A percentile compares a stretch with the other conserved stretches of the same genome.
Evolutionary conservation across 768 basidiomycete species (phyloP).

Genomic region (Boletus subcaerulescens): DNA sequence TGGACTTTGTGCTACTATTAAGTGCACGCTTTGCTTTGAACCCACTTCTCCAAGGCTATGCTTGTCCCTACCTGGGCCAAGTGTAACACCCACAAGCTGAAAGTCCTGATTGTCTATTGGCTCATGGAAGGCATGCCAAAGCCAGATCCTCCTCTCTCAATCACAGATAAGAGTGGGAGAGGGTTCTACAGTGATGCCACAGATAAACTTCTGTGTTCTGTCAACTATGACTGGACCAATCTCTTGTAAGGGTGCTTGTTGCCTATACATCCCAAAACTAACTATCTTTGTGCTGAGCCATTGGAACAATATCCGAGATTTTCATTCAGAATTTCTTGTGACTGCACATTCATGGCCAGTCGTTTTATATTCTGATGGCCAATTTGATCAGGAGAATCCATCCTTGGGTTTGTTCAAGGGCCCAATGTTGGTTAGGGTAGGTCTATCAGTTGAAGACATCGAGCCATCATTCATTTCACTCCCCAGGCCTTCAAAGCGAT

Average conservation of each 20-base stretch:
- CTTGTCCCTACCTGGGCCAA: no score
- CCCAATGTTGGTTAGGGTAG: neutral
- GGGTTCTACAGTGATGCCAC: no score
- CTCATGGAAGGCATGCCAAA: neutral
- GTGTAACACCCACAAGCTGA: no score
- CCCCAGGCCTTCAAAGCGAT: neutral
- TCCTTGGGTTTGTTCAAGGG: neutral
- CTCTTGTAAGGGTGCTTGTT: neutral
- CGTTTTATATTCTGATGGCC: neutral
- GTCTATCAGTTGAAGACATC: neutral
- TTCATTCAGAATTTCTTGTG: neutral
- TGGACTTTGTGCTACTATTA: no score
- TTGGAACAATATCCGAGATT: neutral
- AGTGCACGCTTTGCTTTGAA: no score
- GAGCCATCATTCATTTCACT: neutral
- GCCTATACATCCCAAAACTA: neutral
- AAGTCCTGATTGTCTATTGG: neutral
- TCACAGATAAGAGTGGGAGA: neutral
- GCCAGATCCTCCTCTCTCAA: neutral
- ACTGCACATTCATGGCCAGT: neutral
- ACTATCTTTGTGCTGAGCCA: neutral
- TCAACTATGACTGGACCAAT: neutral
- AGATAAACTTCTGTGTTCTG: neutral
- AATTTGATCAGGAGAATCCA: neutral
- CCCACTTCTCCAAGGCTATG: no score